Conservation (phyloP, 495 filamentous ascomycete species). For the Trichoderma gamsii region DNA sequence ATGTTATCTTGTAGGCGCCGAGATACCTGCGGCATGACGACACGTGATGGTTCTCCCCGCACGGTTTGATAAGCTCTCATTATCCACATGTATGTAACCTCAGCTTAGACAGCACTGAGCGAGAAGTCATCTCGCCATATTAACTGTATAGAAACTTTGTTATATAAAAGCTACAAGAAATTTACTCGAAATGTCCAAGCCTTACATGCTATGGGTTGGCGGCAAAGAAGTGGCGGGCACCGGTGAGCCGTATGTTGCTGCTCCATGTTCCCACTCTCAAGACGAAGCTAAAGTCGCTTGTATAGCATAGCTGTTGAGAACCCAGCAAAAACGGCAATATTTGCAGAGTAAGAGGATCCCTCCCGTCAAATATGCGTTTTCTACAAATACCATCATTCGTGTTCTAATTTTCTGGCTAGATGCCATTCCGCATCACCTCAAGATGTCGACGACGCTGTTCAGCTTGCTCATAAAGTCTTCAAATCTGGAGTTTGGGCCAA, state of each 20-base stretch:
- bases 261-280: neutral
- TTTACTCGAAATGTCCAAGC: conserved; percentile 18
- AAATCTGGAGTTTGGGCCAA: conserved; percentile 53
- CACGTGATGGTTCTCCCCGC: conserved; percentile 13
- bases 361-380: neutral
- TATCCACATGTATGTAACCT: neutral
- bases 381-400: neutral
- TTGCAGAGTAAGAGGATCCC: neutral
- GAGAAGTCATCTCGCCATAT: neutral
- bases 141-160: neutral
- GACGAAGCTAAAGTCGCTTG: neutral
- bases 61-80: neutral
- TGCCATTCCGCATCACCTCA: conserved; percentile 45
- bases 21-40: neutral
- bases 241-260: neutral
- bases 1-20: neutral
- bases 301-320: neutral
- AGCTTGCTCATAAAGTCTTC: conserved; percentile 42
- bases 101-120: neutral
- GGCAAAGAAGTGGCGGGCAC: conserved; percentile 24
- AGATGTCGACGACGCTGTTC: conserved; percentile 43
- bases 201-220: conserved; percentile 29
- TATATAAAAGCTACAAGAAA: neutral
- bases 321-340: neutral
- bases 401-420: conserved; percentile 22